These are phyloP conservation scores for Serendipita vermifera DNA, from an alignment of 768 basidiomycete genomes.

Conservation along the genomic window DNA sequence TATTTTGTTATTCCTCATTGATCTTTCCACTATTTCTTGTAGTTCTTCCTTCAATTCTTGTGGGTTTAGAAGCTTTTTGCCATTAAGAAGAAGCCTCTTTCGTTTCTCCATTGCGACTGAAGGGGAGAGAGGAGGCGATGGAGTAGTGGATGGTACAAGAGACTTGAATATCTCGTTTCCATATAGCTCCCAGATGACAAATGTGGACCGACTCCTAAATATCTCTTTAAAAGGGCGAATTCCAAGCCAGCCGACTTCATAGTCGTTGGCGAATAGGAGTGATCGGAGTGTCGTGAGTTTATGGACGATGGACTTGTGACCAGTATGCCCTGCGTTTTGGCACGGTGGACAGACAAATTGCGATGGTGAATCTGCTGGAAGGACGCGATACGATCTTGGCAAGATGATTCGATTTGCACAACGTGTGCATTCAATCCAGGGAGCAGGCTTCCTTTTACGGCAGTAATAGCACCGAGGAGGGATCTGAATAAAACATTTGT, in stretches of 20 bases:
- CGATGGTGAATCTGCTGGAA: background rate
- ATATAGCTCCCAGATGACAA: slow-evolving; percentile 21
- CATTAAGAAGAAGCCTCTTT: slow-evolving; percentile 10
- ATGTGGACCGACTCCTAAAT: slow-evolving; percentile 19
- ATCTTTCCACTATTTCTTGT: slow-evolving; percentile 16
- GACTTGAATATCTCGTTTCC: slow-evolving; percentile 16
- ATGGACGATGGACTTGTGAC: slow-evolving; percentile 11
- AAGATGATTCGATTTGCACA: slow-evolving; percentile 22
- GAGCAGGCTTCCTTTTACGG: slow-evolving; percentile 18
- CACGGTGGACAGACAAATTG: slow-evolving; percentile 19
- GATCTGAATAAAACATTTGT: too few species aligned
- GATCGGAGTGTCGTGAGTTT: slow-evolving; percentile 16
- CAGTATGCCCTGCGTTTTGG: slow-evolving; percentile 3
- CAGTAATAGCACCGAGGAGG: slow-evolving; percentile 22
- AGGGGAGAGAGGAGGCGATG: background rate
- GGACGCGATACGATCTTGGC: slow-evolving; percentile 15
- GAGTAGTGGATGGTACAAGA: background rate
- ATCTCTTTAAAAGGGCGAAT: slow-evolving; percentile 13
- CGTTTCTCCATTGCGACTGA: background rate
- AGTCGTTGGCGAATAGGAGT: slow-evolving; percentile 15
- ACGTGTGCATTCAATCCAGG: slow-evolving; percentile 19
- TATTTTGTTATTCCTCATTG: background rate
- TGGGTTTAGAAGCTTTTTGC: slow-evolving; percentile 15
- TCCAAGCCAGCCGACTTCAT: slow-evolving; percentile 21
- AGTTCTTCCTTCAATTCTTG: slow-evolving; percentile 13